Evolutionary conservation across 148 eudicot genomes (phyloP).

Genomic region (Vaccinium macrocarpon): DNA sequence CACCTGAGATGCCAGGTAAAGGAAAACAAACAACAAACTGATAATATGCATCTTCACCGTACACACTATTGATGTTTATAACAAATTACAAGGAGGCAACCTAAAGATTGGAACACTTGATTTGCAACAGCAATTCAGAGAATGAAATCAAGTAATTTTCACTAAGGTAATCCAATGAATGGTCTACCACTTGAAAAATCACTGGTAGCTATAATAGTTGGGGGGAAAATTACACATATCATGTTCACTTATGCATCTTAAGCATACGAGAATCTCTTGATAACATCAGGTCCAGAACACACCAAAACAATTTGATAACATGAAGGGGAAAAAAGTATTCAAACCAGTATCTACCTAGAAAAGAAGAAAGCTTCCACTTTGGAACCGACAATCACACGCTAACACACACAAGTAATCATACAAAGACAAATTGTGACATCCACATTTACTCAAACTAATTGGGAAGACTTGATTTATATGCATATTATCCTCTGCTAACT

Average conservation of each 20-base stretch:
- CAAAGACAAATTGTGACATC: not conserved
- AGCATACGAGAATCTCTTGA: not conserved
- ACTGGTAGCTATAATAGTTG: not conserved
- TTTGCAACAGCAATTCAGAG: not conserved
- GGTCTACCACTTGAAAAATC: not conserved
- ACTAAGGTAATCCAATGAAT: not conserved
- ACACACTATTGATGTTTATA: not conserved
- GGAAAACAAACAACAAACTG: conserved; percentile 6
- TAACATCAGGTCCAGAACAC: not conserved
- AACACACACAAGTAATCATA: not conserved
- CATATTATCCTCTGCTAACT: not conserved
- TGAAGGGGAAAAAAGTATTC: not conserved
- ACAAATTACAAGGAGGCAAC: not conserved
- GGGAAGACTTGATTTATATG: conserved; percentile 1
- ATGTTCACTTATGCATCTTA: not conserved
- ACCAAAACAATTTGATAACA: not conserved
- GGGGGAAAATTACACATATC: not conserved
- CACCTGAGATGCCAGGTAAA: conserved; percentile 46
- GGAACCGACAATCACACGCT: not conserved
- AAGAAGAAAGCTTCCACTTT: not conserved
- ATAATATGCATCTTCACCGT: not conserved
- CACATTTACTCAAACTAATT: not conserved
- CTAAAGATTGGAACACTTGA: not conserved
- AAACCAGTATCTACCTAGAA: not conserved
- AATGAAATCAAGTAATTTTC: not conserved